phyloP scores from a whole-genome alignment of 768 basidiomycete species.

The Podaxis sp. region DNA sequence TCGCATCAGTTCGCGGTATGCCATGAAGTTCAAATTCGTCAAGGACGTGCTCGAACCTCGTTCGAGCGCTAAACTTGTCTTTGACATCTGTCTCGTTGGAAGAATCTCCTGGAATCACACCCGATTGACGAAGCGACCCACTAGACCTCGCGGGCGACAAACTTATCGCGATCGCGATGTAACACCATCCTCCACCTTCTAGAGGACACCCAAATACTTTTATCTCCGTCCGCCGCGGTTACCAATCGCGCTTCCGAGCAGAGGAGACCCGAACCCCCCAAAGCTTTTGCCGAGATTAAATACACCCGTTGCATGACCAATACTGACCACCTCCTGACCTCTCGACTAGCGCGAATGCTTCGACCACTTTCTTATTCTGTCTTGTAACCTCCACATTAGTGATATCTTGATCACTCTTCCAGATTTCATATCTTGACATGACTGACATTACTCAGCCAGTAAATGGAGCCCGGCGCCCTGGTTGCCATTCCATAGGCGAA shows the following conservation, averaged over 20 bases:
- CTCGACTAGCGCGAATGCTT: background rate
- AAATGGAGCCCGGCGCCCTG: background rate
- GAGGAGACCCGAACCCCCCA: background rate
- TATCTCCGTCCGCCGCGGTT: slow-evolving; percentile 4
- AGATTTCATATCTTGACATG: slow-evolving; percentile 17
- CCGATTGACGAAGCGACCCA: background rate
- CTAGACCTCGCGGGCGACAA: background rate
- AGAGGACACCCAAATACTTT: background rate
- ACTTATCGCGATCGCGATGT: background rate
- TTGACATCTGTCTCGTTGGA: background rate
- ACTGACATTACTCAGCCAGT: background rate
- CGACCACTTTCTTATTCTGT: background rate
- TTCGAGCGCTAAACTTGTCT: no score
- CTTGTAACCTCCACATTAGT: background rate
- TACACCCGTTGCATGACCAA: background rate
- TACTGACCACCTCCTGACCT: background rate
- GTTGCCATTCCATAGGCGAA: background rate
- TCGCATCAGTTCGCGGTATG: no score
- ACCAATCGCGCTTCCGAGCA: background rate
- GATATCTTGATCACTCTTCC: slow-evolving; percentile 12
- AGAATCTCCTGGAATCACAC: background rate
- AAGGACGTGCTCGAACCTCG: no score
- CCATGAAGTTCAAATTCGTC: no score
- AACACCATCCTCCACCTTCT: background rate
- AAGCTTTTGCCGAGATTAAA: background rate